phyloP scores from a whole-genome alignment of 345 rosid species.

The Eucalyptus sideroxylon region DNA sequence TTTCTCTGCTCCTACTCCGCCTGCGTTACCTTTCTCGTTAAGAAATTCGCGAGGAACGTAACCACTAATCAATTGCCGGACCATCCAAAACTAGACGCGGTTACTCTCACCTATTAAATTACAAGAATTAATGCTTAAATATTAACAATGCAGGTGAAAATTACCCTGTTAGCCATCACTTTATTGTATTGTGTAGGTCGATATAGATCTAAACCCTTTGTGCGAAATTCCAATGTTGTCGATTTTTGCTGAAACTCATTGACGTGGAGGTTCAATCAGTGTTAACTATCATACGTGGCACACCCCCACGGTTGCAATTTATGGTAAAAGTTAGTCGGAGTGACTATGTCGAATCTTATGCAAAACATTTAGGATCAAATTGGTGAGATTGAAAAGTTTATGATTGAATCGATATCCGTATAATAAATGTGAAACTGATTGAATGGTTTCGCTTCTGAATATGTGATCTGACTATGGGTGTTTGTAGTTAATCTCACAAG shows the following conservation, averaged over 20 bases:
- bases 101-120: background rate
- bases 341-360: fast-evolving
- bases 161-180: fast-evolving
- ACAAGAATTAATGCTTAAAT: fast-evolving
- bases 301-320: fast-evolving
- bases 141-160: fast-evolving
- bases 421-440: fast-evolving
- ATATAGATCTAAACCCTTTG: background rate
- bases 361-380: fast-evolving
- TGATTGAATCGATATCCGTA: fast-evolving
- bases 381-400: fast-evolving
- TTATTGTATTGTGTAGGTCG: fast-evolving
- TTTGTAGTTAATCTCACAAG: background rate
- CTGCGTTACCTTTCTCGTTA: background rate
- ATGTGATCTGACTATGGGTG: background rate
- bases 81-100: background rate
- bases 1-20: background rate
- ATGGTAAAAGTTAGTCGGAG: fast-evolving
- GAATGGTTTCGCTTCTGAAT: fast-evolving
- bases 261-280: fast-evolving
- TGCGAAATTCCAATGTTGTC: fast-evolving
- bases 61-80: no score
- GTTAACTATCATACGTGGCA: fast-evolving
- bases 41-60: background rate
- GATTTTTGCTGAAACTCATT: fast-evolving